phyloP scores from a whole-genome alignment of 768 basidiomycete genomes.

The Termitomyces sp. region DNA sequence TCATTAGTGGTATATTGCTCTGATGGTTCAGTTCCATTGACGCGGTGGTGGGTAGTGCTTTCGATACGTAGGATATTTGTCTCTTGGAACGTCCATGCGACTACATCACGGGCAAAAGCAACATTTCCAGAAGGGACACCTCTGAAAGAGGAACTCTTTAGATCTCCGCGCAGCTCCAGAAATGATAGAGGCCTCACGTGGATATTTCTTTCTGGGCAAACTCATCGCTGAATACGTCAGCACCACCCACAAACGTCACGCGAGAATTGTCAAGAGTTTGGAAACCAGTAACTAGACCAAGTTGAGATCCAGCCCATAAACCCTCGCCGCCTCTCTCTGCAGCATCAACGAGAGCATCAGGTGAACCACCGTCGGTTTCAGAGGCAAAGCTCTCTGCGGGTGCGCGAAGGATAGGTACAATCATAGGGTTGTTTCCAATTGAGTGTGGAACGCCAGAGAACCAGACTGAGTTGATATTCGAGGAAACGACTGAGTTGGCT shows the following conservation, averaged over 20 bases:
- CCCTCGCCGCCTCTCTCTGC: constrained; percentile 73
- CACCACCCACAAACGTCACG: constrained; percentile 76
- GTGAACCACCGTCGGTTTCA: constrained; percentile 57
- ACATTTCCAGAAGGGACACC: constrained; percentile 68
- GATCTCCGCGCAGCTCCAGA: neutral
- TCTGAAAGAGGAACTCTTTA: constrained; percentile 22
- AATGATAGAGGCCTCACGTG: constrained; percentile 35
- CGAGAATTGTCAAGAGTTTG: constrained; percentile 78
- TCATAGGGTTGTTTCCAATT: constrained; percentile 66
- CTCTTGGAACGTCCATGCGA: constrained; percentile 91
- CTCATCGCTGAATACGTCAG: constrained; percentile 74
- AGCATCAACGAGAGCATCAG: constrained; percentile 64
- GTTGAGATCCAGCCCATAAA: constrained; percentile 73
- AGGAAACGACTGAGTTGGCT: constrained; percentile 37
- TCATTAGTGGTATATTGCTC: constrained; percentile 86
- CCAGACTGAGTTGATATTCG: constrained; percentile 57
- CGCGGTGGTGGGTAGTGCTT: constrained; percentile 62
- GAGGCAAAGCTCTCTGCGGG: constrained; percentile 72
- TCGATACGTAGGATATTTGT: constrained; percentile 76
- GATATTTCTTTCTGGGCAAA: constrained; percentile 59
- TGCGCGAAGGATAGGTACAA: constrained; percentile 78
- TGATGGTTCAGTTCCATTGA: constrained; percentile 53
- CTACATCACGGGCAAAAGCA: constrained; percentile 67
- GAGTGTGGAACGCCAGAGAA: constrained; percentile 70
- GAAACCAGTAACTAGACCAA: constrained; percentile 83